phyloP scores from a whole-genome alignment of 2,329 filamentous ascomycete species.

The Leptographium radiaticola region DNA sequence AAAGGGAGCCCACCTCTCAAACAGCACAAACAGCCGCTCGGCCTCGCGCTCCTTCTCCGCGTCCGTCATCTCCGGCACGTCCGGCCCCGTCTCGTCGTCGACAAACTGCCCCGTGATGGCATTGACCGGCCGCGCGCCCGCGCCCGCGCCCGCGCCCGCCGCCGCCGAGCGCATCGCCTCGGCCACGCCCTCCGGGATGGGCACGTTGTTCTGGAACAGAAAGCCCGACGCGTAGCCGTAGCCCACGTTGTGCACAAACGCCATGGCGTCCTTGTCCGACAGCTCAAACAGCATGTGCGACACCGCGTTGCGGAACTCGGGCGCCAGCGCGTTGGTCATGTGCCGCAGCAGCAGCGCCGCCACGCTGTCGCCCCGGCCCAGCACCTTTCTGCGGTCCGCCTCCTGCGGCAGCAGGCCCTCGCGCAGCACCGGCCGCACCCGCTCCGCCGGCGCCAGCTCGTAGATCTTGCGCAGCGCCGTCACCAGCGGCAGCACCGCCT shows the following conservation, averaged over 20 bases:
- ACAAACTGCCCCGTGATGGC: constrained; percentile 78
- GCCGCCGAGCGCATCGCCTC: constrained; percentile 13
- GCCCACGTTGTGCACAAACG: constrained; percentile 81
- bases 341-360: constrained; percentile 66
- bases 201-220: constrained; percentile 70
- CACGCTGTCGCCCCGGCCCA: constrained; percentile 63
- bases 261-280: constrained; percentile 64
- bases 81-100: constrained; percentile 48
- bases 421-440: constrained; percentile 50
- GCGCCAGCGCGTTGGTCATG: constrained; percentile 58
- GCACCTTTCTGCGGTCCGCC: constrained; percentile 60
- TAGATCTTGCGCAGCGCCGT: constrained; percentile 61
- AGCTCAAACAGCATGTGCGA: constrained; percentile 76
- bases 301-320: constrained; percentile 61
- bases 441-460: constrained; percentile 46
- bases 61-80: constrained; percentile 64
- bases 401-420: constrained; percentile 60
- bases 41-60: constrained; percentile 90
- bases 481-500: constrained; percentile 57
- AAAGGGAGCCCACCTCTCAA: constrained; percentile 52
- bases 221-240: constrained; percentile 92
- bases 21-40: constrained; percentile 77
- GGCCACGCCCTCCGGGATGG: constrained; percentile 48
- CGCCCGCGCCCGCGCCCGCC: constrained; percentile 4
- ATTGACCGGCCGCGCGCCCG: constrained; percentile 39